phyloP scores from a whole-genome alignment of 352 stramenopile genomes.

The Salisapilia sapeloensis region DNA sequence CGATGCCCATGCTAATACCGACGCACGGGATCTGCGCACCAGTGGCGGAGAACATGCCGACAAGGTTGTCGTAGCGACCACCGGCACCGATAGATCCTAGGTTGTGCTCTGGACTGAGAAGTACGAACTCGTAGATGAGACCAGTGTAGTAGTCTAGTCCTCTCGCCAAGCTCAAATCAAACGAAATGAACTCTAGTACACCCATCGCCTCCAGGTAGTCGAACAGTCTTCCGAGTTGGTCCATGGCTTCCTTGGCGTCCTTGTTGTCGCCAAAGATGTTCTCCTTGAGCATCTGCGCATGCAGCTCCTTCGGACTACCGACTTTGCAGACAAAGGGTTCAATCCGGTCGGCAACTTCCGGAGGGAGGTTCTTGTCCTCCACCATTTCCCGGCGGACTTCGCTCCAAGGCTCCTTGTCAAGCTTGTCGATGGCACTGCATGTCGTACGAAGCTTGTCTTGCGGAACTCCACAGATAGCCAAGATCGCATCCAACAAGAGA shows the following conservation, averaged over 20 bases:
- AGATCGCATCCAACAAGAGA: slow-evolving; percentile 91
- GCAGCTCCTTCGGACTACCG: slow-evolving; percentile 74
- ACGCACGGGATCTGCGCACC: slow-evolving; percentile 95
- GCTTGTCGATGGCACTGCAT: slow-evolving; percentile 97
- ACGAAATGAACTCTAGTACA: slow-evolving; percentile 87
- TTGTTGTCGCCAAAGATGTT: slow-evolving; percentile 85
- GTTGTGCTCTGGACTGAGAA: slow-evolving; percentile 76
- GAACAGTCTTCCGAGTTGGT: slow-evolving; percentile 91
- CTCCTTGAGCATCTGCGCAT: slow-evolving; percentile 44
- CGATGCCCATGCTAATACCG: slow-evolving; percentile 96
- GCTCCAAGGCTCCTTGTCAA: slow-evolving; percentile 96
- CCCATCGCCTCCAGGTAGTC: slow-evolving; percentile 96
- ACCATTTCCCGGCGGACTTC: slow-evolving; percentile 88
- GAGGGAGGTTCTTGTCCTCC: slow-evolving; percentile 90
- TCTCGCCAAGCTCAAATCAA: slow-evolving; percentile 94
- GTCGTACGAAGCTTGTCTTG: slow-evolving; percentile 95
- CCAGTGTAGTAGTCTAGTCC: slow-evolving; percentile 99
- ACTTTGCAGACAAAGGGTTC: slow-evolving; percentile 87
- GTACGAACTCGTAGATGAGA: slow-evolving; percentile 98
- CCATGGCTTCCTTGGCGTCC: slow-evolving; percentile 72
- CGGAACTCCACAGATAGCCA: slow-evolving; percentile 95
- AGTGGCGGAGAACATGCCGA: slow-evolving; percentile 94
- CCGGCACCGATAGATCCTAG: slow-evolving; percentile 96
- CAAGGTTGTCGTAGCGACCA: slow-evolving; percentile 96
- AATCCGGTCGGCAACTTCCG: slow-evolving; percentile 88